Conservation (phyloP, 495 filamentous ascomycete genomes). For the Talaromyces proteolyticus region DNA sequence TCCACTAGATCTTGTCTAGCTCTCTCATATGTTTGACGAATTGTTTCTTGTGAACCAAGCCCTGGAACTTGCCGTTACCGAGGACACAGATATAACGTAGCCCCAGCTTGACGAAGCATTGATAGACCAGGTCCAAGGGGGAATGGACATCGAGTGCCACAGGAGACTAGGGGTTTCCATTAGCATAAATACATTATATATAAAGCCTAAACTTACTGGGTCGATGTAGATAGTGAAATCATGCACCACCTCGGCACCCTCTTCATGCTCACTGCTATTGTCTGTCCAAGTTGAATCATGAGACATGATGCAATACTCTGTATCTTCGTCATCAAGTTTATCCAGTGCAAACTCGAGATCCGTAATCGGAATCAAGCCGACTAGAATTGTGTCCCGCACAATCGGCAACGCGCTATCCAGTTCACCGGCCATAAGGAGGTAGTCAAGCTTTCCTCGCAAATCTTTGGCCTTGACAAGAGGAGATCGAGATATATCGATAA, state of each 20-base stretch:
- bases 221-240: conserved; percentile 93
- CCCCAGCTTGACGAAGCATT: conserved; percentile 93
- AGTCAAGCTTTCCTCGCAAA: conserved; percentile 73
- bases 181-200: conserved; percentile 1
- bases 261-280: conserved; percentile 43
- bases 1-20: conserved; percentile 45
- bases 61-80: conserved; percentile 76
- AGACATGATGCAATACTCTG: conserved; percentile 75
- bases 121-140: conserved; percentile 93
- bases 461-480: conserved; percentile 67
- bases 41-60: conserved; percentile 93
- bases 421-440: conserved; percentile 79
- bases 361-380: conserved; percentile 88
- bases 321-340: conserved; percentile 65
- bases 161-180: conserved; percentile 49
- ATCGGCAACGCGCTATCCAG: conserved; percentile 90
- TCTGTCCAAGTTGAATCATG: conserved; percentile 50
- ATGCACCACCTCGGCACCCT: conserved; percentile 33
- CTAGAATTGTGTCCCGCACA: conserved; percentile 68
- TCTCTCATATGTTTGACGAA: conserved; percentile 94
- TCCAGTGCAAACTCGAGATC: conserved; percentile 94
- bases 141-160: conserved; percentile 82
- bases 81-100: conserved; percentile 89
- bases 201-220: conserved; percentile 44
- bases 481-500: conserved; percentile 83